phyloP scores from a whole-genome alignment of 2,329 filamentous ascomycete genomes.

The Aspergillus sp. region DNA sequence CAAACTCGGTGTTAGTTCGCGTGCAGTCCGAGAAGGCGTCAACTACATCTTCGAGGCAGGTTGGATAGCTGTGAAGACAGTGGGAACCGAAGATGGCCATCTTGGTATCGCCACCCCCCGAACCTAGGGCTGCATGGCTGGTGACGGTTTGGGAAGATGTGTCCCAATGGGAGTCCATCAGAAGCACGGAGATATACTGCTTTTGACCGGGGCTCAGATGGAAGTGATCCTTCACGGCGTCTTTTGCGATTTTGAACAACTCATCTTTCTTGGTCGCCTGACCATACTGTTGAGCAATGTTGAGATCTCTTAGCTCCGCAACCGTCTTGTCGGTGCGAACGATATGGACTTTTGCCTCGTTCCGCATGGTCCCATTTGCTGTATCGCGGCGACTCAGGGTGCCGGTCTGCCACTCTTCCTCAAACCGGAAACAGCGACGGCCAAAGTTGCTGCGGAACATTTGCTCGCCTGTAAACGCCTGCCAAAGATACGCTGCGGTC shows the following conservation, averaged over 20 bases:
- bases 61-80: constrained; percentile 85
- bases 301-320: constrained; percentile 74
- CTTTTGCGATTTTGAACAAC: constrained; percentile 72
- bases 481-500: constrained; percentile 95
- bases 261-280: constrained; percentile 68
- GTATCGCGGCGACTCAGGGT: constrained; percentile 74
- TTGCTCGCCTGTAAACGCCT: constrained; percentile 94
- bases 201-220: constrained; percentile 72
- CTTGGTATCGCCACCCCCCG: constrained; percentile 68
- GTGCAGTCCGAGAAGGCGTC: constrained; percentile 89
- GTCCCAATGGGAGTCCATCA: constrained; percentile 90
- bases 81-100: constrained; percentile 92
- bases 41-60: constrained; percentile 83
- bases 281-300: constrained; percentile 74
- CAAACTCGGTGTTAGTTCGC: constrained; percentile 73
- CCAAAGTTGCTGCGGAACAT: constrained; percentile 90
- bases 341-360: constrained; percentile 85
- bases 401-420: constrained; percentile 91
- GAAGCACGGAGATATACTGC: constrained; percentile 81
- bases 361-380: constrained; percentile 72
- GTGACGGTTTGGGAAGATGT: constrained; percentile 65
- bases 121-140: constrained; percentile 82
- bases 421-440: constrained; percentile 81
- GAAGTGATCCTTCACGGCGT: constrained; percentile 78
- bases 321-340: constrained; percentile 81